A percentile compares a stretch with the other conserved stretches of the same genome.
phyloP scores from a whole-genome alignment of 495 filamentous ascomycete genomes.

The Rusavskia elegans region DNA sequence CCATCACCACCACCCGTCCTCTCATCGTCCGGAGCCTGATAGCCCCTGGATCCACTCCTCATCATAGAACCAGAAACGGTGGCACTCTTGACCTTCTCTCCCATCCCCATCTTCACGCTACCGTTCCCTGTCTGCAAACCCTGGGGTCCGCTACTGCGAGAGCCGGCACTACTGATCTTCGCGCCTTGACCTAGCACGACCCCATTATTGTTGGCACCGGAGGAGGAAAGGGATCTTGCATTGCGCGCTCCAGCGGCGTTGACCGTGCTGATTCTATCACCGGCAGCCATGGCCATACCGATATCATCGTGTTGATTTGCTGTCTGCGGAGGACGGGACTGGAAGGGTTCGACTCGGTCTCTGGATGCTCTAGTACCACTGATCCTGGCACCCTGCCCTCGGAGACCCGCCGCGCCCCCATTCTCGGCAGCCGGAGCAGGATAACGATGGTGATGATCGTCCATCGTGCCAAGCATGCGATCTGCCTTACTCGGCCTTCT shows the following conservation, averaged over 20 bases:
- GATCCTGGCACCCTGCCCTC: background rate
- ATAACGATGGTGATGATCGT: background rate
- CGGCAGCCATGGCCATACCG: no score
- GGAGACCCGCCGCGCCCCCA: background rate
- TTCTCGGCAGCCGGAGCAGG: background rate
- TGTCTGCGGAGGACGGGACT: background rate
- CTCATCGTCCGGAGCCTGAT: background rate
- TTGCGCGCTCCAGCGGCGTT: no score
- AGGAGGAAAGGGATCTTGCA: no score
- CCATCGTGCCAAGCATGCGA: constrained; percentile 7
- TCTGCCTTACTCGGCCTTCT: constrained; percentile 9
- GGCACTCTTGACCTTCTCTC: background rate
- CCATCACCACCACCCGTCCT: background rate
- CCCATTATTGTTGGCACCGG: background rate
- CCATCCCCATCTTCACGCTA: background rate
- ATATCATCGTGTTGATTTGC: background rate
- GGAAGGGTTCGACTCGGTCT: background rate
- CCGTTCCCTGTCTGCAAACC: background rate
- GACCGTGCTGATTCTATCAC: no score
- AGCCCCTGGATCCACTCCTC: background rate
- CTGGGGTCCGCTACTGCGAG: background rate
- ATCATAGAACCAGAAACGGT: background rate
- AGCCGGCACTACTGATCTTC: background rate
- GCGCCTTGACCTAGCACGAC: background rate
- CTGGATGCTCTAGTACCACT: background rate